A percentile compares a stretch with the other conserved stretches of the same genome.
Conservation (phyloP, 2,329 filamentous ascomycete species). For the Pyrenophora tritici-repentis region DNA sequence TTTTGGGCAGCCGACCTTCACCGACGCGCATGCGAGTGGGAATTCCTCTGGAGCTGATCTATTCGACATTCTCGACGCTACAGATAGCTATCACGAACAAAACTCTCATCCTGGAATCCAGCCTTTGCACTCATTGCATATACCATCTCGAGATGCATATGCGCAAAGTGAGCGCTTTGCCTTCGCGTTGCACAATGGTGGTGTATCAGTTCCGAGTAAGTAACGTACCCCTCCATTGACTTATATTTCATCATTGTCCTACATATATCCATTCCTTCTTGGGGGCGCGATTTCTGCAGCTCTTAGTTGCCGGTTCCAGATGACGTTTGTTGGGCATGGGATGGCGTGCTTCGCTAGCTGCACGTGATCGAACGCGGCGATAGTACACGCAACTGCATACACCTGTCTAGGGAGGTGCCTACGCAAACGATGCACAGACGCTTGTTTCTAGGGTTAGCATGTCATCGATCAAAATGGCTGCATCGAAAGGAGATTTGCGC, state of each 20-base stretch:
- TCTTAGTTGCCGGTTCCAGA: slow-evolving; percentile 22
- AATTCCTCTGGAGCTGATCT: slow-evolving; percentile 49
- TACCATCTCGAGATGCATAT: slow-evolving; percentile 23
- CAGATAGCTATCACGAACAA: slow-evolving; percentile 35
- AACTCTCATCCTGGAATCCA: slow-evolving; percentile 25
- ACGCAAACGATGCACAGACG: slow-evolving; percentile 17
- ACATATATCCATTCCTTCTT: slow-evolving; percentile 9
- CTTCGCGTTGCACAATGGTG: slow-evolving; percentile 30
- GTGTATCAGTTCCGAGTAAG: slow-evolving; percentile 31
- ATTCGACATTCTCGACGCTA: slow-evolving; percentile 35
- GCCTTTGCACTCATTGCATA: slow-evolving; percentile 19
- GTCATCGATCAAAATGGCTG: slow-evolving; percentile 9
- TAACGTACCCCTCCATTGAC: slow-evolving; percentile 9
- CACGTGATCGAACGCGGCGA: slow-evolving; percentile 24
- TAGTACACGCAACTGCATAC: slow-evolving; percentile 12
- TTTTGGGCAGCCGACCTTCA: slow-evolving; percentile 47
- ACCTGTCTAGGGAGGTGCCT: slow-evolving; percentile 27
- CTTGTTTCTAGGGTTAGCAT: not conserved
- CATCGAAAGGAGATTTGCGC: not conserved
- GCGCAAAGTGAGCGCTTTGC: slow-evolving; percentile 21
- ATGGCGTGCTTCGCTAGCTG: slow-evolving; percentile 24
- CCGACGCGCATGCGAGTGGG: slow-evolving; percentile 43
- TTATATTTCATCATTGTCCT: slow-evolving; percentile 3
- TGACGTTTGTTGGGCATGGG: slow-evolving; percentile 29
- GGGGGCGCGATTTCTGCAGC: slow-evolving; percentile 15